A percentile compares a stretch with the other conserved stretches of the same genome.
phyloP scores from a whole-genome alignment of 306 rosid species.

The Cucurbita ficifolia region DNA sequence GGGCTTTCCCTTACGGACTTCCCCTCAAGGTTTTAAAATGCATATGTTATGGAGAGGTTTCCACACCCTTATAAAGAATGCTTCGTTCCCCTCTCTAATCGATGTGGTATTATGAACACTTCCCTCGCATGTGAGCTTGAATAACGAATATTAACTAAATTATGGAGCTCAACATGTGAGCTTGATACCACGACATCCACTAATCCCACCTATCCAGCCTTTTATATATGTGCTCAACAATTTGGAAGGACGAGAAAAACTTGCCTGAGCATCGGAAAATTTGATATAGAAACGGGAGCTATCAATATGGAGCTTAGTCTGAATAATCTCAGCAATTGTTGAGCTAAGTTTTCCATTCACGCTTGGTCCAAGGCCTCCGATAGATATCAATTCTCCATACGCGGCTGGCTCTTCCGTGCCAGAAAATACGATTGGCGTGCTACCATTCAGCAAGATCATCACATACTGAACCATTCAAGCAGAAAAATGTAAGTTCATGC shows the following conservation, averaged over 20 bases:
- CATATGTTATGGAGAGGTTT: too few species aligned
- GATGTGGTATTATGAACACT: background rate
- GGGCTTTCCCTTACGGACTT: too few species aligned
- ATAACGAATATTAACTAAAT: background rate
- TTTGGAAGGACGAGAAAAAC: background rate
- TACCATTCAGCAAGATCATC: constrained; percentile 80
- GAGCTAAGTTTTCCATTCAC: constrained; percentile 79
- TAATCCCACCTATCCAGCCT: background rate
- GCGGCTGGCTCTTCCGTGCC: constrained; percentile 94
- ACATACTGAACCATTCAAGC: constrained; percentile 49
- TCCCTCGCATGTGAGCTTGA: background rate
- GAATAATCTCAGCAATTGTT: constrained; percentile 78
- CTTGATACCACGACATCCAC: background rate
- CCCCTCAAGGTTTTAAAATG: too few species aligned
- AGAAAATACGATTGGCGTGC: constrained; percentile 69
- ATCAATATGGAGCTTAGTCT: constrained; percentile 67
- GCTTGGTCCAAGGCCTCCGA: constrained; percentile 73
- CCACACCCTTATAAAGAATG: too few species aligned
- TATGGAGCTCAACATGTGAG: background rate
- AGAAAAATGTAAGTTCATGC: background rate
- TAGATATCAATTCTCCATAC: constrained; percentile 75
- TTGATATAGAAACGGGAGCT: constrained; percentile 81
- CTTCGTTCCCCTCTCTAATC: too few species aligned
- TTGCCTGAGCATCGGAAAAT: constrained; percentile 69
- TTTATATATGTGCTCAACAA: background rate